Base-by-base conservation (phyloP, 1,139 yeast species). In the Pichia sp. region DNA sequence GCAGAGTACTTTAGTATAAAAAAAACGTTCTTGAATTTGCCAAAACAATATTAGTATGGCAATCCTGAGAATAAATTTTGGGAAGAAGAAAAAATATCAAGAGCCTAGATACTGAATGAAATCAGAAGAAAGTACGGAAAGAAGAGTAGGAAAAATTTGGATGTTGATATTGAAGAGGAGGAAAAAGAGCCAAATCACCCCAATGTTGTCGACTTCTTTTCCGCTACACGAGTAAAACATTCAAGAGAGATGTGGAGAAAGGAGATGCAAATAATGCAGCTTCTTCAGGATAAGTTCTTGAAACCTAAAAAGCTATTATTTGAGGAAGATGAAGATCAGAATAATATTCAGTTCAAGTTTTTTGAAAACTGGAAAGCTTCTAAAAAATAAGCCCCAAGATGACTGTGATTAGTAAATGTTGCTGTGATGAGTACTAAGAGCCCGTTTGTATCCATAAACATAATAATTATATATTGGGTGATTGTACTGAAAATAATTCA, bases 141-240 rank as follows among this genome's bases (percentile, higher is more conserved):
- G 23, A 19, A 19, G 23, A 19, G 23, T 19, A 19, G 23, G 3
- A n/a, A 29, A 11, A 45, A 40, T 34, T 15, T 3, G 7, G 31
- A 31, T 30, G 13, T 11, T 16, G 26, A 23, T 8, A 26, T 16
- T 16, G 13, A 51, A 15, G 40, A 8, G 23, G 23, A 19, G 3
- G 23, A 19, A 4, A 8, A n/a, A 36, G 44, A 19, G 23, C 23
- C 8, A 5, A 40, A 34, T 23, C 6, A 48, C 11, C 23, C n/a
- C 10, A 45, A 51, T 15, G 55, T 57, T 4, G 47, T 61, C n/a
- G 61, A 59, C 11, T 53, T 62, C n/a, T 50, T 58, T 42, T 62
- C 61, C 50, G 64, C 64, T 1, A 53, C 62, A 2, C 56, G 54
- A 5, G 59, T 16, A 54, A 54, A 38, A 47, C 50, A n/a, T 41